A percentile compares a stretch with the other conserved stretches of the same genome.
Conservation (phyloP, 83 land plant genomes). For the Diphasiastrum complanatum region DNA sequence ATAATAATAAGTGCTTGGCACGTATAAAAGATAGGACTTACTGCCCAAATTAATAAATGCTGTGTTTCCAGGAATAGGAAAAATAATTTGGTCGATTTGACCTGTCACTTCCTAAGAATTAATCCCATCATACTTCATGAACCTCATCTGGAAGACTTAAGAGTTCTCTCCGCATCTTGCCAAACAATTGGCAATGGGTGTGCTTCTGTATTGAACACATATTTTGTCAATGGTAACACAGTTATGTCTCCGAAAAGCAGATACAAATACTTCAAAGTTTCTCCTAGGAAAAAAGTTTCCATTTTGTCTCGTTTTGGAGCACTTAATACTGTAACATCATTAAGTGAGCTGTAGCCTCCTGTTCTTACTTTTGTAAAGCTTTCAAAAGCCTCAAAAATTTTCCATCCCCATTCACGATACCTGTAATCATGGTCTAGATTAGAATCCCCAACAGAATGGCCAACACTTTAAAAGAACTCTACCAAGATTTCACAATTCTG, state of each 20-base stretch:
- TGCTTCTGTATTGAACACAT: slow-evolving; percentile 94
- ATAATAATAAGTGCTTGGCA: no score
- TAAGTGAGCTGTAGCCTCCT: slow-evolving; percentile 80
- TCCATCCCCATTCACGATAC: slow-evolving; percentile 97
- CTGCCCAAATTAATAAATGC: no score
- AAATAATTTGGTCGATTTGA: no score
- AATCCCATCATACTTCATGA: no score
- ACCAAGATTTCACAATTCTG: no score
- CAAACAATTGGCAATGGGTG: slow-evolving; percentile 81
- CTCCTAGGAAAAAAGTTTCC: slow-evolving; percentile 97
- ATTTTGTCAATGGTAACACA: slow-evolving; percentile 69
- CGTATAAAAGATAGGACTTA: no score
- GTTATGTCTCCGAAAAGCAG: slow-evolving; percentile 70
- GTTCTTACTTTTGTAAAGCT: slow-evolving; percentile 65
- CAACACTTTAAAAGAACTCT: no score
- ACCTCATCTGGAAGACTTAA: no score
- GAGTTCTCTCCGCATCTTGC: slow-evolving; percentile 6
- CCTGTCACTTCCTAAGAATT: no score
- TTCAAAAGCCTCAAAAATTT: slow-evolving; percentile 94
- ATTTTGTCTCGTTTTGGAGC: slow-evolving; percentile 85
- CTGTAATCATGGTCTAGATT: slow-evolving; percentile 29
- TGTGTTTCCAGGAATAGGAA: no score
- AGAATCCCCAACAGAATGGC: no score
- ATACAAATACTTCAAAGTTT: slow-evolving; percentile 87
- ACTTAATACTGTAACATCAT: slow-evolving; percentile 72